Evolutionary conservation across 2,329 filamentous ascomycete species (phyloP).

Genomic region (Penicillium verrucosum): DNA sequence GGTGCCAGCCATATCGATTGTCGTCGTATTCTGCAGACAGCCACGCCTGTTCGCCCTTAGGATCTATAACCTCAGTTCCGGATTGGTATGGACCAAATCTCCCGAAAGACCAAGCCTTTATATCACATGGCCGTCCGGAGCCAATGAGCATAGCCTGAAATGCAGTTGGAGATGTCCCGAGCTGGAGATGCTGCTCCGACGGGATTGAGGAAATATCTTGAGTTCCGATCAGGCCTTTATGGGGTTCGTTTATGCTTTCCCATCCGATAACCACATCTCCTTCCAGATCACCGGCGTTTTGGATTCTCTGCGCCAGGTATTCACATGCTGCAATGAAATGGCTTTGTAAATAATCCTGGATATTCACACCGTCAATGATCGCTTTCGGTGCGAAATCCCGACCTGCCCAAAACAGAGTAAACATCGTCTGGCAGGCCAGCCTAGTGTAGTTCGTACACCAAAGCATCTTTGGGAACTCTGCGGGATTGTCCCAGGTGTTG

Average conservation of each 20-base stretch:
- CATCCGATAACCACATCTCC: conserved; percentile 90
- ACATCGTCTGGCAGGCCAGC: conserved; percentile 82
- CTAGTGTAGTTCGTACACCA: conserved; percentile 97
- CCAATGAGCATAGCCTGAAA: conserved; percentile 92
- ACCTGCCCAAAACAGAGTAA: conserved; percentile 90
- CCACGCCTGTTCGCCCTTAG: conserved; percentile 84
- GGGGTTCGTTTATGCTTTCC: conserved; percentile 96
- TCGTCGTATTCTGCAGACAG: conserved; percentile 77
- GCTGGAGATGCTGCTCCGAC: conserved; percentile 82
- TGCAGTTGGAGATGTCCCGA: conserved; percentile 87
- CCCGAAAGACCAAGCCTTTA: conserved; percentile 91
- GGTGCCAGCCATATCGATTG: conserved; percentile 81
- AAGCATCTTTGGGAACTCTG: conserved; percentile 94
- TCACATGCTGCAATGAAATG: conserved; percentile 79
- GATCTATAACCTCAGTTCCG: conserved; percentile 78
- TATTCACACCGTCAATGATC: conserved; percentile 90
- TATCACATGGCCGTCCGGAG: conserved; percentile 81
- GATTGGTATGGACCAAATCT: conserved; percentile 88
- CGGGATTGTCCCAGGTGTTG: conserved; percentile 83
- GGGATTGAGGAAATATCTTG: conserved; percentile 81
- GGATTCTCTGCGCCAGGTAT: conserved; percentile 78
- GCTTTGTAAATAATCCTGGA: conserved; percentile 87
- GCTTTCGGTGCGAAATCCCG: conserved; percentile 92
- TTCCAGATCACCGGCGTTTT: conserved; percentile 84
- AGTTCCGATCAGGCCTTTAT: conserved; percentile 79